A percentile compares a stretch with the other conserved stretches of the same genome.
Evolutionary conservation across 169 alveolate species (phyloP).

Genomic region (Eimeria necatrix): DNA sequence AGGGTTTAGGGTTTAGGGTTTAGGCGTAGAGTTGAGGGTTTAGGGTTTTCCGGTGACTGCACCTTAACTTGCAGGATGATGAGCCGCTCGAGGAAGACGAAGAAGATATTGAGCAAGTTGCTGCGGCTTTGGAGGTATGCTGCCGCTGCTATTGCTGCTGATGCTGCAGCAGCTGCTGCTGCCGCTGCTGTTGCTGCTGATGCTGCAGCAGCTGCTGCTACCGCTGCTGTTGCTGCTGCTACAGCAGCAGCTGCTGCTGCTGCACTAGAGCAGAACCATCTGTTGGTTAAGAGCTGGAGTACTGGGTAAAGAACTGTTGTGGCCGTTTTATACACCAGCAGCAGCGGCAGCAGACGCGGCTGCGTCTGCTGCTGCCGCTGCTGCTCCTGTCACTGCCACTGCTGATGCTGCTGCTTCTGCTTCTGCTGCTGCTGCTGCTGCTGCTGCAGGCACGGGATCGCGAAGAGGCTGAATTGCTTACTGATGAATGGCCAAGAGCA

Average conservation of each 20-base stretch:
- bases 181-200: not conserved
- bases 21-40: not conserved
- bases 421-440: not conserved
- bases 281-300: not conserved
- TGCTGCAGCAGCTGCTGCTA: not conserved
- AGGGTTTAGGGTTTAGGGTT: constrained; percentile 7
- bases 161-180: not conserved
- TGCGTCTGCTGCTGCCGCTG: not conserved
- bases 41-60: not conserved
- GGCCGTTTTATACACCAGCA: not conserved
- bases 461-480: not conserved
- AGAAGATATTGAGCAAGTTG: not conserved
- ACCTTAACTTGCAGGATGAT: not conserved
- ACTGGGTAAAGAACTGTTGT: not conserved
- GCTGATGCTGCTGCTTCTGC: not conserved
- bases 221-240: not conserved
- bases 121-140: not conserved
- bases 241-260: not conserved
- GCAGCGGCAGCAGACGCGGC: constrained; percentile 12
- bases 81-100: not conserved
- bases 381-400: not conserved
- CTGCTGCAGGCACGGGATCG: not conserved
- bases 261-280: not conserved
- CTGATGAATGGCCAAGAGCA: not conserved
- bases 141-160: not conserved